Base-by-base conservation (phyloP, 2,329 filamentous ascomycete species). In the Alternaria postmessia region DNA sequence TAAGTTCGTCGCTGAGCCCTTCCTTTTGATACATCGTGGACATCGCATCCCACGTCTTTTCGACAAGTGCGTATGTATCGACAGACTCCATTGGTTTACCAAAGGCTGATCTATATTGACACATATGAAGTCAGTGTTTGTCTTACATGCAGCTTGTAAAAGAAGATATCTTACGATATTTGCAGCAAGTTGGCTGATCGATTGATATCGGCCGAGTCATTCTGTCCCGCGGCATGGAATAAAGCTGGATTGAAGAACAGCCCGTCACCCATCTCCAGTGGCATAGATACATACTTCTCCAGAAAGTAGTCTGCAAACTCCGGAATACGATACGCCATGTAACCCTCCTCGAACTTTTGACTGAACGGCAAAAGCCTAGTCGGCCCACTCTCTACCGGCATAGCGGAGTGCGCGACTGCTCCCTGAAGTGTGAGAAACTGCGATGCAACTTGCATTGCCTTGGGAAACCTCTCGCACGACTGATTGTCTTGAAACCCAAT, bases 241-340 rank as follows among this genome's bases (percentile, higher is more conserved):
- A 89, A 75, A 1, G 85, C 87, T 0, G 87, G 87, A 57, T 87
- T 88, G 75, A 90, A 89, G 71, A 89, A 89, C 0, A 89, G 65
- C 0, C 85, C 88, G 65, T 90, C 87, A 0, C 88, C 87, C 42
- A 83, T 79, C 3, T 75, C 64, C 64, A 89, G 65, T 2, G 86
- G 82, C 11, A 88, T 68, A 1, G 82, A 80, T 6, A 89, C 81
- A 64, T 85, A 86, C 6, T 82, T 80, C 16, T 82, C 72, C 5
- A 83, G 66, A 61, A 90, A 89, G 67, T 81, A 87, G 0, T 81
- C 74, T 24, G 82, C 78, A 68, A 89, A 88, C 30, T 86, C 83
- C 0, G 77, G 73, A 0, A 80, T 73, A 0, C 86, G 81, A 70
- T 86, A 89, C 1, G 86, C 84, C 75, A 89, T 81, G 71, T 84